Evolutionary conservation across 2,329 filamentous ascomycete species (phyloP).

Genomic region (Coniochaeta hoffmannii): DNA sequence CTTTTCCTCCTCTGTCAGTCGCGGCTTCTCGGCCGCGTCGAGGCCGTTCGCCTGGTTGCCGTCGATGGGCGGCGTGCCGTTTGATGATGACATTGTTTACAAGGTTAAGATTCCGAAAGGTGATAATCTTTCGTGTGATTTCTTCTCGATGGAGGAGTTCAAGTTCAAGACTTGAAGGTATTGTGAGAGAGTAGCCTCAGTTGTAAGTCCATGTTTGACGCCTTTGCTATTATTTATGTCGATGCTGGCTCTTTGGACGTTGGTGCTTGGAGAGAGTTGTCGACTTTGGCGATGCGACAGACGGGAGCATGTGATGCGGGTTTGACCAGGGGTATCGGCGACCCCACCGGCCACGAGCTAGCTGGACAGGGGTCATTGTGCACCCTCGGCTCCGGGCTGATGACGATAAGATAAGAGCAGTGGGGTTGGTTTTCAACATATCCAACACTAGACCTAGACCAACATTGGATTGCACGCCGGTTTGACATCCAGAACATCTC

Average conservation of each 20-base stretch:
- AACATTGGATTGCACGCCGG: too few relatives aligned
- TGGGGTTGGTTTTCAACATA: too few relatives aligned
- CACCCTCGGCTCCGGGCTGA: neutral
- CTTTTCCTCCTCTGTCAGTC: constrained; percentile 31
- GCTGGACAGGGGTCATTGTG: neutral
- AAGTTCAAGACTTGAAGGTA: neutral
- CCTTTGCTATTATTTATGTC: too few relatives aligned
- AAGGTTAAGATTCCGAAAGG: too few relatives aligned
- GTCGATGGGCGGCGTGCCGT: neutral
- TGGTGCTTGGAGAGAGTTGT: neutral
- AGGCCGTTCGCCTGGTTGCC: neutral
- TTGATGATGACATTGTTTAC: neutral
- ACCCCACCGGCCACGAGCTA: neutral
- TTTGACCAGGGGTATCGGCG: neutral
- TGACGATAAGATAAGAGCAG: neutral
- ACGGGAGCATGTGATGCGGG: neutral
- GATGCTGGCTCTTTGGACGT: neutral
- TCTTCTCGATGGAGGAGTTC: too few relatives aligned
- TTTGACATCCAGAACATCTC: too few relatives aligned
- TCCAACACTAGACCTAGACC: too few relatives aligned
- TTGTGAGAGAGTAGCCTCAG: neutral
- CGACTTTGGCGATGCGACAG: neutral
- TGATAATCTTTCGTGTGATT: too few relatives aligned
- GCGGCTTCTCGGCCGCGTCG: constrained; percentile 18
- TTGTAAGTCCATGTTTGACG: neutral